Conservation (phyloP, 306 rosid species). For the Prinsepia uniflora region DNA sequence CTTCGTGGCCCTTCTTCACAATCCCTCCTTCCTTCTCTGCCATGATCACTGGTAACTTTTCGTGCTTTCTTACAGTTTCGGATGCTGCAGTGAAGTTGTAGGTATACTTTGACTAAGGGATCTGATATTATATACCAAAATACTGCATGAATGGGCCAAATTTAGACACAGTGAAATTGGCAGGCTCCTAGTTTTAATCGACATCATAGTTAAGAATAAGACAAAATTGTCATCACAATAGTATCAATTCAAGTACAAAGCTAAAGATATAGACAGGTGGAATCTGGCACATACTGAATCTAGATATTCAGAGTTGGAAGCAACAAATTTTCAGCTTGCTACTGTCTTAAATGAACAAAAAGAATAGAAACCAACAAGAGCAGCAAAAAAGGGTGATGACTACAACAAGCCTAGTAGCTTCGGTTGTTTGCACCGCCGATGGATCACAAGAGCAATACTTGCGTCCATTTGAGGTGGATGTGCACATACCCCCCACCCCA, state of each 20-base stretch:
- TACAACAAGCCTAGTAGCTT: background rate
- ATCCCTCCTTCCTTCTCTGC: conserved; percentile 76
- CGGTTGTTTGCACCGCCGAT: background rate
- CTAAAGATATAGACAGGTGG: background rate
- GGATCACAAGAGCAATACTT: too few species aligned
- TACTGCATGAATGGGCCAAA: conserved; percentile 16
- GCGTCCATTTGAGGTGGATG: too few species aligned
- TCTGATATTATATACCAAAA: conserved; percentile 8
- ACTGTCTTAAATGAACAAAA: background rate
- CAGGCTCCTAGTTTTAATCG: background rate
- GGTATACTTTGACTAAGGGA: background rate
- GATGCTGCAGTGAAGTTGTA: background rate
- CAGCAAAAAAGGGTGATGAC: conserved; percentile 13
- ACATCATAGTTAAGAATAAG: background rate
- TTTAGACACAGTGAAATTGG: too few species aligned
- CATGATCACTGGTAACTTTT: conserved; percentile 23
- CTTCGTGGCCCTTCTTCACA: conserved; percentile 70
- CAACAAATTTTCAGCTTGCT: background rate
- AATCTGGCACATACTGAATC: background rate
- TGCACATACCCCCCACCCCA: too few species aligned
- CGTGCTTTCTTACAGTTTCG: background rate
- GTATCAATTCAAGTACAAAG: background rate
- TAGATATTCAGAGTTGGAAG: too few species aligned
- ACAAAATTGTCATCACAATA: background rate
- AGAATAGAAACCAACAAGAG: background rate